Evolutionary conservation across 2,329 filamentous ascomycete species (phyloP).

Genomic region (Penicillium concentricum): DNA sequence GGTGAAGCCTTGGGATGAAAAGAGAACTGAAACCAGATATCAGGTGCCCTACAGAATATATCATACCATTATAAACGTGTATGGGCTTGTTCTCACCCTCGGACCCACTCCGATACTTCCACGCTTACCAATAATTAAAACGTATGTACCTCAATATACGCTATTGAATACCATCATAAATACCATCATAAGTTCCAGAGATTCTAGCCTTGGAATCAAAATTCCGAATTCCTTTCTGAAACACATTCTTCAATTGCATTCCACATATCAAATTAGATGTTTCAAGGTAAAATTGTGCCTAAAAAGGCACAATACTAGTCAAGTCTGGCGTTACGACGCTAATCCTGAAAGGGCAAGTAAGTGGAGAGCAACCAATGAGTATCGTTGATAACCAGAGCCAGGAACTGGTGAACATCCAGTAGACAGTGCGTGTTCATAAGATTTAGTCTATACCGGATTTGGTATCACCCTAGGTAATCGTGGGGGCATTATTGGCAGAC

Average conservation of each 20-base stretch:
- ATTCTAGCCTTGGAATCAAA: too few relatives aligned
- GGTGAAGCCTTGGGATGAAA: too few relatives aligned
- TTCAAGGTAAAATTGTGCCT: background rate
- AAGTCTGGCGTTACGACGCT: constrained; percentile 12
- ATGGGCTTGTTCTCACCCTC: background rate
- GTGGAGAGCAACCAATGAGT: constrained; percentile 9
- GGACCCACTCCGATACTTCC: background rate
- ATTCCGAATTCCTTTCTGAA: background rate
- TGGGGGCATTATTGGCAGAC: constrained; percentile 1
- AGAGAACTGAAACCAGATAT: background rate
- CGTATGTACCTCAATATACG: background rate
- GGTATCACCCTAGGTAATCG: constrained; percentile 20
- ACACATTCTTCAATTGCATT: constrained; percentile 2
- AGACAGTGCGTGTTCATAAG: constrained; percentile 23
- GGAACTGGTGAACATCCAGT: constrained; percentile 18
- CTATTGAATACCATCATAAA: too few relatives aligned
- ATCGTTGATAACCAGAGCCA: constrained; percentile 11
- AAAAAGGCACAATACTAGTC: constrained; percentile 10
- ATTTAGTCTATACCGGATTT: constrained; percentile 20
- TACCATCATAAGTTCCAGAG: background rate
- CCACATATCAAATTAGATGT: background rate
- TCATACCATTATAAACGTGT: background rate
- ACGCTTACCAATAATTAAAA: background rate
- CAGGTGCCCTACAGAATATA: too few relatives aligned
- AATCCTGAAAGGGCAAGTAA: constrained; percentile 10